Conservation (phyloP, 1,284 basidiomycete species). For the Rhodotorula sp. region DNA sequence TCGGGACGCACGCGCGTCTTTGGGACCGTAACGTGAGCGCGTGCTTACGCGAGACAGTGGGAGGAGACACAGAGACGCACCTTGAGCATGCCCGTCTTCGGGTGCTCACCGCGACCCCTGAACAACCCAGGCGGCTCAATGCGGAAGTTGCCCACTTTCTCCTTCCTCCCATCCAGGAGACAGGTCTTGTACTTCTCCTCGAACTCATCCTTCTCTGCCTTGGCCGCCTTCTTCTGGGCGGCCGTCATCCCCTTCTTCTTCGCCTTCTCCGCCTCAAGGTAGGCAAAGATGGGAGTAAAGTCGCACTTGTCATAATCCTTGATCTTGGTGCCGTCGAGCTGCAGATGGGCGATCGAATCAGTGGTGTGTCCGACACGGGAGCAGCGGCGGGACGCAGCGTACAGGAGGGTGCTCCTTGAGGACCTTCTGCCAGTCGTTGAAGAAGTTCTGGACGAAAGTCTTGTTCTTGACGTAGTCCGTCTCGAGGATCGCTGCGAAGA, state of each 20-base stretch:
- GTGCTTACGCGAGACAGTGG: background rate
- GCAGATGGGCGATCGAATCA: background rate
- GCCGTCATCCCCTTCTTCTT: constrained; percentile 85
- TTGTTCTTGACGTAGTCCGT: constrained; percentile 88
- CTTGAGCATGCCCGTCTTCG: constrained; percentile 94
- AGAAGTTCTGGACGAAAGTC: constrained; percentile 94
- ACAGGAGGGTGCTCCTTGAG: constrained; percentile 85
- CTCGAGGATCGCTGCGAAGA: constrained; percentile 91
- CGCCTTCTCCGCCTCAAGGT: constrained; percentile 88
- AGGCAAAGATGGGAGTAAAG: constrained; percentile 90
- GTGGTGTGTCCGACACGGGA: too few relatives aligned
- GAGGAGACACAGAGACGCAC: constrained; percentile 54
- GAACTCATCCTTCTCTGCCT: constrained; percentile 77
- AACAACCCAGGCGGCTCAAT: constrained; percentile 97
- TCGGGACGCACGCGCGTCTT: constrained; percentile 84
- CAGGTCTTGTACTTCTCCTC: constrained; percentile 86
- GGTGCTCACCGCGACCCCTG: constrained; percentile 96
- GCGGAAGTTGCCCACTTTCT: constrained; percentile 97
- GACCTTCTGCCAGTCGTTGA: constrained; percentile 80
- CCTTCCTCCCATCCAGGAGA: constrained; percentile 88
- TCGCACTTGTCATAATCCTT: constrained; percentile 80
- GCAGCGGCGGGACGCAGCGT: constrained; percentile 48
- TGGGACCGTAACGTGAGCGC: background rate
- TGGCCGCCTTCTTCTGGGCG: constrained; percentile 85
- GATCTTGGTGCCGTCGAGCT: constrained; percentile 70